Base-by-base conservation (phyloP, 441 rosid genomes). In the Lagerstroemia fauriei region DNA sequence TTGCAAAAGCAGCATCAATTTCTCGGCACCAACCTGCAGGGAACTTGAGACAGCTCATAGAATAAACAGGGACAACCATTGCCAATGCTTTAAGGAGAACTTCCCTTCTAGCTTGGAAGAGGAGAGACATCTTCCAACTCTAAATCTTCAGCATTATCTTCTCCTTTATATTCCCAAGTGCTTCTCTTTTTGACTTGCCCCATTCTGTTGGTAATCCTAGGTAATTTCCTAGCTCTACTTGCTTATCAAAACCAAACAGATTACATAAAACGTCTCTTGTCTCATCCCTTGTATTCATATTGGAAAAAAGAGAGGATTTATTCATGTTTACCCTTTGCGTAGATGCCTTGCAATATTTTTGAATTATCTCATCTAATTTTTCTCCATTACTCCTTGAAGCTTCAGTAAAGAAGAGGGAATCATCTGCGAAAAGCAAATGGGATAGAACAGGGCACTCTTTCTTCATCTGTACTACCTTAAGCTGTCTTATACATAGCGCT, bases 41-140 rank as follows among this genome's bases (percentile, higher is more conserved):
- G 29, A 53, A 47, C 0, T 34, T 27, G 3, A 81, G 72, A 53
- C 24, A 6, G 41, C 72, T 14, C 83, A 41, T 59, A 14, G 72
- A 25, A 27, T 51, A 80, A 25, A 34, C 56, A 5, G 77, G 83
- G 20, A 80, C 0, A 5, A 78, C 20, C 25, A 29, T 34, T 1
- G 78, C 83, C 7, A 80, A 78, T 32, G 65, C 76, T 29, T 69
- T 77, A 14, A 59, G 34, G 7, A 61, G 11, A 9, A 16, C 38
- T 44, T 79, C 22, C 27, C 50, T 79, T 9, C 75, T 16, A 25
- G 32, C 63, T 10, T 76, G 32, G 50, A 14, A 14, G 3, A 53
- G 29, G 17, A 76, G 44, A 3, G 34, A 27, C 32, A 38, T 32
- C n/a, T 79, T 50, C 57, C 50, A 50, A 13, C 75, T 46, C 14